A percentile compares a stretch with the other conserved stretches of the same genome.
These are phyloP conservation scores for Daedalea quercina DNA, from an alignment of 768 basidiomycete genomes.

Conservation along the genomic window DNA sequence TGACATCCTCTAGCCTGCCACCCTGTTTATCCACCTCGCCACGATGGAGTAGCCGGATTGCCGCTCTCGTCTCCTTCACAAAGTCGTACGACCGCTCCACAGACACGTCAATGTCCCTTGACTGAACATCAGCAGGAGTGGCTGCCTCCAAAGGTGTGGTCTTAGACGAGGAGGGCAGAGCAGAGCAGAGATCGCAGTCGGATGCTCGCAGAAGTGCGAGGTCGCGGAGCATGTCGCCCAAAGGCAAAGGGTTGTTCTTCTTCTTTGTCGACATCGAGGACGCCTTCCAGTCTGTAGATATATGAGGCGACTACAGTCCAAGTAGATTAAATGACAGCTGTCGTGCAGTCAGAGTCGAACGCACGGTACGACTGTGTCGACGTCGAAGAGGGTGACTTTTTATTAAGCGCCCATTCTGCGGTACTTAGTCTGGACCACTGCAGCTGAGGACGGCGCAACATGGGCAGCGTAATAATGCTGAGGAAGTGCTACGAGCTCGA, in stretches of 20 bases:
- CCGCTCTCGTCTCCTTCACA: conserved; percentile 46
- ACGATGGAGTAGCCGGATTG: conserved; percentile 45
- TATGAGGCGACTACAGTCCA: too few species aligned
- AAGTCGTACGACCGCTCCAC: conserved; percentile 56
- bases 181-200: conserved; percentile 32
- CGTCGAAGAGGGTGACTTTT: too few species aligned
- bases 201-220: conserved; percentile 65
- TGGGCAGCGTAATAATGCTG: too few species aligned
- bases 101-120: conserved; percentile 25
- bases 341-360: too few species aligned
- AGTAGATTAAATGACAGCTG: too few species aligned
- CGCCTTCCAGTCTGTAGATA: not conserved
- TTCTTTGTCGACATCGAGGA: not conserved
- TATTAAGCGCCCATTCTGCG: too few species aligned
- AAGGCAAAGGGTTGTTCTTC: conserved; percentile 38
- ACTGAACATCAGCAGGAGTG: not conserved
- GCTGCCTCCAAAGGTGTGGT: conserved; percentile 10
- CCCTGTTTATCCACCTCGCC: conserved; percentile 50
- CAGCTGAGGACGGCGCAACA: too few species aligned
- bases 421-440: too few species aligned
- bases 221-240: conserved; percentile 60
- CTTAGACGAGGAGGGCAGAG: conserved; percentile 19
- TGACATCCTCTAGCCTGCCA: conserved; percentile 46
- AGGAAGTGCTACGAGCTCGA: too few species aligned
- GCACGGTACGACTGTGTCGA: too few species aligned